Conservation (phyloP, 345 rosid genomes). For the Citrus trifoliata region DNA sequence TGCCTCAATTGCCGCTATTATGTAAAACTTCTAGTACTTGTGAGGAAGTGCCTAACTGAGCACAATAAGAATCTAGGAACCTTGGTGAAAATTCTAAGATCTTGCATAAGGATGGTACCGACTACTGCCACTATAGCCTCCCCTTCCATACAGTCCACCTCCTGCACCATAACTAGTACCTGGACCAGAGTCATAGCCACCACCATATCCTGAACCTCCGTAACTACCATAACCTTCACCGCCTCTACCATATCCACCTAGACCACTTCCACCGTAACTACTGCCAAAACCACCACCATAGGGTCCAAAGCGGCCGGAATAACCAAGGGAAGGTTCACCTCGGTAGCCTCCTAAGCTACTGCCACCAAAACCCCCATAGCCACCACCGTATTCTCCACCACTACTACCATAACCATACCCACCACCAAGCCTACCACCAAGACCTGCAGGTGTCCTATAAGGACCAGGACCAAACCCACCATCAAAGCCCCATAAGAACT, state of each 20-base stretch:
- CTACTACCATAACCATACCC: conserved; percentile 69
- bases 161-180: conserved; percentile 81
- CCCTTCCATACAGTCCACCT: conserved; percentile 79
- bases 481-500: conserved; percentile 64
- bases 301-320: conserved; percentile 84
- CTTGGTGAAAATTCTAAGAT: conserved; percentile 49
- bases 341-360: conserved; percentile 67
- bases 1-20: conserved; percentile 31
- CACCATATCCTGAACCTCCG: conserved; percentile 58
- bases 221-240: conserved; percentile 54
- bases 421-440: conserved; percentile 57
- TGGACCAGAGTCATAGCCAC: conserved; percentile 78
- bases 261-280: conserved; percentile 55
- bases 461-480: conserved; percentile 88
- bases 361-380: conserved; percentile 59
- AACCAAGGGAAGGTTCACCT: conserved; percentile 78
- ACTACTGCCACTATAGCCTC: conserved; percentile 91
- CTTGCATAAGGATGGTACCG: conserved; percentile 96
- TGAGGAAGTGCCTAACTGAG: conserved; percentile 42
- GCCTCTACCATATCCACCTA: conserved; percentile 75
- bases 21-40: conserved; percentile 38
- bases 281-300: conserved; percentile 79
- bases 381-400: conserved; percentile 68
- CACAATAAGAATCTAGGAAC: conserved; percentile 34
- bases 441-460: conserved; percentile 65